phyloP scores from a whole-genome alignment of 1,284 basidiomycete species.

The Moniliella sp. region DNA sequence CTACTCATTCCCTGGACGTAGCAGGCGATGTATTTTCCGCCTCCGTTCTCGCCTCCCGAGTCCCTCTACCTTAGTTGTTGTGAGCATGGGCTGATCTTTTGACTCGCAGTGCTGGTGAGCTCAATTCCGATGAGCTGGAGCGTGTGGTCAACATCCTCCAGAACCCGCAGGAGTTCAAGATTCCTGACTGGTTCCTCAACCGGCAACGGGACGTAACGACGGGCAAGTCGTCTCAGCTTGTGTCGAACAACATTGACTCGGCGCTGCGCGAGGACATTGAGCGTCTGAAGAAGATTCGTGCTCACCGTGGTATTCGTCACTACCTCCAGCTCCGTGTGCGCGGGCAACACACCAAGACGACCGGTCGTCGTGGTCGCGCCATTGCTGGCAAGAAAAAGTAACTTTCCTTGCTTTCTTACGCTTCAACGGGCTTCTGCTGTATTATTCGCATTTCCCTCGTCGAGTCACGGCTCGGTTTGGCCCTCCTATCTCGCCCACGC shows the following conservation, averaged over 20 bases:
- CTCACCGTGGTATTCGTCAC: slow-evolving; percentile 91
- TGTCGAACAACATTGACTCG: slow-evolving; percentile 89
- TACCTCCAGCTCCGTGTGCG: slow-evolving; percentile 71
- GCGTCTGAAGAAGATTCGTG: slow-evolving; percentile 96
- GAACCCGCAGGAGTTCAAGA: slow-evolving; percentile 99
- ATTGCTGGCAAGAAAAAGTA: slow-evolving; percentile 33
- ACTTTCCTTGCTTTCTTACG: too few relatives aligned
- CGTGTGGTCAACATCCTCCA: slow-evolving; percentile 98
- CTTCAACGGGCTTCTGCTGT: too few relatives aligned
- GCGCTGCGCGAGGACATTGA: slow-evolving; percentile 96
- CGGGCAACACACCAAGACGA: slow-evolving; percentile 98
- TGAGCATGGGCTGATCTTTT: not conserved
- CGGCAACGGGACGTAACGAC: slow-evolving; percentile 80
- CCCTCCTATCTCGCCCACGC: too few relatives aligned
- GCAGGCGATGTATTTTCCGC: too few relatives aligned
- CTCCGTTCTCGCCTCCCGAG: too few relatives aligned
- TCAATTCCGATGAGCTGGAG: slow-evolving; percentile 92
- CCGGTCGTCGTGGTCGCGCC: slow-evolving; percentile 44
- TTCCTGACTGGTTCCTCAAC: slow-evolving; percentile 97
- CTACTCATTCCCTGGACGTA: not conserved
- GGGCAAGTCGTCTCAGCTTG: slow-evolving; percentile 91
- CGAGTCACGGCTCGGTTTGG: too few relatives aligned
- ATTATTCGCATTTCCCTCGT: too few relatives aligned
- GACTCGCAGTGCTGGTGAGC: slow-evolving; percentile 65
- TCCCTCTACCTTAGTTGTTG: too few relatives aligned